phyloP scores from a whole-genome alignment of 2,329 filamentous ascomycete genomes.

The Diplodia mutila region DNA sequence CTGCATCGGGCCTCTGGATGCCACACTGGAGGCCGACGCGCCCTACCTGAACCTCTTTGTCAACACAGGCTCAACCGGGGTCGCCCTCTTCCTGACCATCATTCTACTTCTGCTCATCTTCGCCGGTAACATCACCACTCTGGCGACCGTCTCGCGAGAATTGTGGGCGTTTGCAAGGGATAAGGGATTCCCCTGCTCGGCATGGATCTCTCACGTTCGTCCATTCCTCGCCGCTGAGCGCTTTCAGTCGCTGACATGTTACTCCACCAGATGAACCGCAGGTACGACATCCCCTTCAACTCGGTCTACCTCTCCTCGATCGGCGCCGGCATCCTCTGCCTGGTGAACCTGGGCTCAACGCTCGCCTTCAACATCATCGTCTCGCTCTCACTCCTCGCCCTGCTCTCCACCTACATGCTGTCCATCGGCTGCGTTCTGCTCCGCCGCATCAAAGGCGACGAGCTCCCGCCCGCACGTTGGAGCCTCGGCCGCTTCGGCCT shows the following conservation, averaged over 20 bases:
- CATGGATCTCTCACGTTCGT: conserved; percentile 26
- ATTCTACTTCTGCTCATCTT: conserved; percentile 29
- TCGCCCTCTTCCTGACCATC: conserved; percentile 26
- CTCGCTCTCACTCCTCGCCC: conserved; percentile 26
- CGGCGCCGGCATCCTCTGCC: conserved; percentile 41
- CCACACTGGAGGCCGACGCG: conserved; percentile 26
- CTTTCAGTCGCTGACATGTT: background rate
- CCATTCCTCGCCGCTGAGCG: background rate
- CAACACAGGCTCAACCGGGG: conserved; percentile 26
- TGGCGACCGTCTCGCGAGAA: conserved; percentile 28
- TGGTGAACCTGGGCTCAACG: conserved; percentile 53
- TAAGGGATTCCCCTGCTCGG: conserved; percentile 28
- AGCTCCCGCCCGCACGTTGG: conserved; percentile 24
- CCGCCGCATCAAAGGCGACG: conserved; percentile 12
- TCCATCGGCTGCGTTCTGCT: conserved; percentile 27
- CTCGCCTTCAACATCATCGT: conserved; percentile 46
- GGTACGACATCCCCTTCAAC: conserved; percentile 27
- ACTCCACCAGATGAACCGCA: conserved; percentile 25
- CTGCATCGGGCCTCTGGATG: conserved; percentile 29
- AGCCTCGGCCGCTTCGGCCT: conserved; percentile 25
- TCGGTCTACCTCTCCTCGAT: conserved; percentile 30
- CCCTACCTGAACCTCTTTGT: conserved; percentile 28
- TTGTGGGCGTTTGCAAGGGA: conserved; percentile 31
- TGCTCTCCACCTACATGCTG: conserved; percentile 28
- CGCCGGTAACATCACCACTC: conserved; percentile 27